Conservation (phyloP, 2,329 filamentous ascomycete species). For the Aspergillus glaucus region DNA sequence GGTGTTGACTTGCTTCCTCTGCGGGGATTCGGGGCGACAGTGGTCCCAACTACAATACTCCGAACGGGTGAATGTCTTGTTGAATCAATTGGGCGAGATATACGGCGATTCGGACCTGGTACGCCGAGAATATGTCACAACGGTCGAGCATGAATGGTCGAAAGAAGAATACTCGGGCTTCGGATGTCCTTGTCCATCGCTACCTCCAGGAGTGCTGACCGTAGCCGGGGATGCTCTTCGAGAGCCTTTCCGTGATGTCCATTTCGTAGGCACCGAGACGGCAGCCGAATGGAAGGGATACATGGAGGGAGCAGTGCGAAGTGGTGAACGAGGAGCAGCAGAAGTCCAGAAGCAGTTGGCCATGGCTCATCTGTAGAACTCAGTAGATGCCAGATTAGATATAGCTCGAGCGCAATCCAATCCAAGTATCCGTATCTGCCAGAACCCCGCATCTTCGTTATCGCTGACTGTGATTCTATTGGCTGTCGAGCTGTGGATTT, state of each 20-base stretch:
- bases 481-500: too few species aligned
- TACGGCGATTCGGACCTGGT: slow-evolving; percentile 2
- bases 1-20: slow-evolving; percentile 38
- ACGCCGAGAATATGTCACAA: slow-evolving; percentile 24
- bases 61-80: slow-evolving; percentile 4
- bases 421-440: too few species aligned
- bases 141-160: slow-evolving; percentile 34
- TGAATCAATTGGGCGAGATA: slow-evolving; percentile 11
- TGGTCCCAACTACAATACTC: slow-evolving; percentile 19
- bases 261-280: slow-evolving; percentile 53
- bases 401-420: background rate
- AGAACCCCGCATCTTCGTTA: too few species aligned
- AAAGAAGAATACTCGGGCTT: slow-evolving; percentile 32
- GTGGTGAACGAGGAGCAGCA: slow-evolving; percentile 44
- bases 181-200: slow-evolving; percentile 36
- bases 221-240: slow-evolving; percentile 27
- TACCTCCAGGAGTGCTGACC: slow-evolving; percentile 36
- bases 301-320: slow-evolving; percentile 52
- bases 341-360: slow-evolving; percentile 34
- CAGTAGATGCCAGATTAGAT: background rate
- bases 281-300: slow-evolving; percentile 51
- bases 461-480: too few species aligned
- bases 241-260: slow-evolving; percentile 35
- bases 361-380: background rate
- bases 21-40: slow-evolving; percentile 27